Conservation (phyloP, 1,284 basidiomycete species). For the Cutaneotrichosporon dermatis region DNA sequence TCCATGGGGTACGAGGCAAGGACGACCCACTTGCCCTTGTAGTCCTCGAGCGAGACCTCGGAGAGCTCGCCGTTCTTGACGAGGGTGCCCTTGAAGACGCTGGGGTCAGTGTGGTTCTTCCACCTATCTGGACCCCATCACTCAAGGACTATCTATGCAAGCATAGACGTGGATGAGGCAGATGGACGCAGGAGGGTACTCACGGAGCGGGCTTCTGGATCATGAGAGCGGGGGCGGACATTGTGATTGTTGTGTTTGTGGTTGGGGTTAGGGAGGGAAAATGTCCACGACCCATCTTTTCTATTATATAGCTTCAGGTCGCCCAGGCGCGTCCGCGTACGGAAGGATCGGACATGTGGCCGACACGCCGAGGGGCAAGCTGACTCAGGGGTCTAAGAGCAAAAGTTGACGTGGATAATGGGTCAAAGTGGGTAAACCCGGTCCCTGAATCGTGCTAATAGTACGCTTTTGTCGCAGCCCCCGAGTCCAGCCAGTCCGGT, state of each 20-base stretch:
- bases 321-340: background rate
- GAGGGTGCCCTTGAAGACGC: conserved; percentile 64
- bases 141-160: too few relatives aligned
- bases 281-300: background rate
- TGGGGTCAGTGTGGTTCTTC: too few relatives aligned
- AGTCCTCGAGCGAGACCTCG: conserved; percentile 67
- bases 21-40: conserved; percentile 77
- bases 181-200: too few relatives aligned
- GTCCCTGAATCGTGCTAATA: background rate
- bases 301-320: background rate
- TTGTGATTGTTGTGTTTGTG: conserved; percentile 1
- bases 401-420: background rate
- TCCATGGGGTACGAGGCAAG: conserved; percentile 74
- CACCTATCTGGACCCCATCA: too few relatives aligned
- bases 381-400: too few relatives aligned
- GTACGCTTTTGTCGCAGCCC: background rate
- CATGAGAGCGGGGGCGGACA: conserved; percentile 24
- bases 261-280: background rate
- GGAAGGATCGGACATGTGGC: background rate
- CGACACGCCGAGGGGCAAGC: too few relatives aligned
- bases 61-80: conserved; percentile 71
- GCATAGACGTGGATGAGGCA: too few relatives aligned
- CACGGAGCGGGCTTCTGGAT: conserved; percentile 48
- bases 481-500: background rate
- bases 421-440: background rate